Evolutionary conservation across 1,139 yeast species (phyloP), one percentile per base, ranked within the genome.

Genomic region (Tardiomyces depauwii): DNA sequence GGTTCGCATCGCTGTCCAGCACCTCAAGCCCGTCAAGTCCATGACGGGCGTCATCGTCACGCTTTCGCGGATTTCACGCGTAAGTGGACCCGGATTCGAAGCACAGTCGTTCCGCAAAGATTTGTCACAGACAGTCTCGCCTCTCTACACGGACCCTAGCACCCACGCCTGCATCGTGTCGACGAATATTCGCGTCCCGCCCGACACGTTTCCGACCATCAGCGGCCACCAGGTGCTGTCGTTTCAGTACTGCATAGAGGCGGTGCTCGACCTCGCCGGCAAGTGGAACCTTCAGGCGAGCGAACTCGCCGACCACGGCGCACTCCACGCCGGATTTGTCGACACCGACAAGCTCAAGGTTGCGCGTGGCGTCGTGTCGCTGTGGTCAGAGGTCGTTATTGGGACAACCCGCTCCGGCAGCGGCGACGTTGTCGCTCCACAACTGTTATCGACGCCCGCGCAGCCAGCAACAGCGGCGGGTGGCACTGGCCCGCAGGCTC

Each of bases 181-280:
- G 39, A 77, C 89, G 1, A 76, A 77, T 42, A 64, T 88, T 21
- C 70, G 81, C 51, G 80, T 88, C 0, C 96, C 96, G 0, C 77
- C 85, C 0, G 96, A 88, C 55, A 80, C 86, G 0, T 86, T 88
- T 60, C 94, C 96, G 0, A 84, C 95, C 0, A 82, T 87, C 13
- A 73, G 76, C 39, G 85, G 85, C 1, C 78, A 86, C 49, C 80
- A 80, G 1, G 67, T 82, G 44, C 87, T 87, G 4, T 76, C 88
- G 2, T 88, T 88, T 62, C 93, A 85, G 57, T 88, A 88, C 60
- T 85, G 83, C 58, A 70, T 88, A 16, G 96, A 88, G 60, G 91
- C 83, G 1, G 72, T 87, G 47, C 77, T 84, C 21, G 88, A 87
- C 57, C 65, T 88, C 33, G 73, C 80, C 2, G 74, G 72, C 40